Base-by-base conservation (phyloP, 1,139 yeast genomes). In the Hansenula sp. region DNA sequence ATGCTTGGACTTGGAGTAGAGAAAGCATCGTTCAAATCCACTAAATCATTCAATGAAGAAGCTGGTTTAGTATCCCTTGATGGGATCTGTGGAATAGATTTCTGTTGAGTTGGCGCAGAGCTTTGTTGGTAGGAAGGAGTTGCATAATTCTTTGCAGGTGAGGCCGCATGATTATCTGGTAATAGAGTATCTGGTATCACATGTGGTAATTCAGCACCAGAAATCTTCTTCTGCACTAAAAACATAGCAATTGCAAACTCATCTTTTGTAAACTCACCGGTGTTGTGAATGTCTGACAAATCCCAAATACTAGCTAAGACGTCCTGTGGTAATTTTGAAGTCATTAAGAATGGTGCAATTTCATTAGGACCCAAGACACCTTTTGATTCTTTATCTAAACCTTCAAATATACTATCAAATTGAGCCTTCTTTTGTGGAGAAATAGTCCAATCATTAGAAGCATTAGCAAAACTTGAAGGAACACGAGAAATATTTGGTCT, bases 161-260 rank as follows among this genome's bases (percentile, higher is more conserved):
- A 9, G 45, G 51, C 41, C 44, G 56, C 19, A 17, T 18, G 17
- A 19, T 19, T 2, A 33, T 51, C 43, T 34, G 39, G 56, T 41
- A 79, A 57, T 48, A 80, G 65, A 20, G 71, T 64, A 30, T 73
- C 74, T 4, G 87, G 86, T 34, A 79, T 74, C 10, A 78, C 71
- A 50, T 79, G 76, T 2, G 98, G 98, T 49, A 92, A 70, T 22
- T 74, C 78, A 33, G 72, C 71, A 16, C 97, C 97, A 2, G 85
- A 73, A 45, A 89, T 69, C 54, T 78, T 83, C 62, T 82, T 87
- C 62, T 89, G 95, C 12, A 92, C 94, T 53, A 92, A 74, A 59
- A 83, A 92, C 84, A 92, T 84, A 13, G 98, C 97, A 57, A 92
- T 84, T 2, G 95, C 80, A 62, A 94, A 92, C 61, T 92, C 98